phyloP scores from a whole-genome alignment of 208 protist species.

The Leishmania turanica region DNA sequence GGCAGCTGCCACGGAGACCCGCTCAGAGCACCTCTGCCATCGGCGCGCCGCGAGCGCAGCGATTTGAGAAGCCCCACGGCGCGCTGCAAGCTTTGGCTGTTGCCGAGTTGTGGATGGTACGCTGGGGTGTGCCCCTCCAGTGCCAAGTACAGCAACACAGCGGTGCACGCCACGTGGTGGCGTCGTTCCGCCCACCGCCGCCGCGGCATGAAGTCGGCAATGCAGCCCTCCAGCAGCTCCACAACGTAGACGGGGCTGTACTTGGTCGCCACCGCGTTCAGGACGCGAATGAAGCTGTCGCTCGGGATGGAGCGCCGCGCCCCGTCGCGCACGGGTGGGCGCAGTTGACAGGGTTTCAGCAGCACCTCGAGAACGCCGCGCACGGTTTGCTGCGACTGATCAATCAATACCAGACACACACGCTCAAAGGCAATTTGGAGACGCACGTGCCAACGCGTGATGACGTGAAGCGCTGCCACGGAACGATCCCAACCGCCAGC shows the following conservation, averaged over 20 bases:
- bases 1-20: slow-evolving; percentile 14
- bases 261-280: slow-evolving; percentile 61
- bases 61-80: slow-evolving; percentile 35
- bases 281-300: slow-evolving; percentile 73
- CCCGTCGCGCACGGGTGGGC: slow-evolving; percentile 58
- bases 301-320: slow-evolving; percentile 52
- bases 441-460: slow-evolving; percentile 66
- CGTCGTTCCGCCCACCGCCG: slow-evolving; percentile 62
- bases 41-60: slow-evolving; percentile 7
- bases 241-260: slow-evolving; percentile 52
- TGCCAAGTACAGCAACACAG: slow-evolving; percentile 74
- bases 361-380: slow-evolving; percentile 75
- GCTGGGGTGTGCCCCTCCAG: slow-evolving; percentile 70
- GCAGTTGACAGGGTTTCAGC: slow-evolving; percentile 69
- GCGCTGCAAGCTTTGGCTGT: slow-evolving; percentile 42
- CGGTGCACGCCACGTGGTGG: slow-evolving; percentile 72
- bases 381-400: slow-evolving; percentile 65
- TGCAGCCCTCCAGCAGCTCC: slow-evolving; percentile 62
- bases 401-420: slow-evolving; percentile 67
- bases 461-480: slow-evolving; percentile 21
- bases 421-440: slow-evolving; percentile 79
- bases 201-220: slow-evolving; percentile 62
- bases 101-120: slow-evolving; percentile 35
- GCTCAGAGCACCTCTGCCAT: not conserved
- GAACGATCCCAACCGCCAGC: slow-evolving; percentile 3